A percentile compares a stretch with the other conserved stretches of the same genome.
Conservation (phyloP, 2,329 filamentous ascomycete species). For the Cladosporium sp. region DNA sequence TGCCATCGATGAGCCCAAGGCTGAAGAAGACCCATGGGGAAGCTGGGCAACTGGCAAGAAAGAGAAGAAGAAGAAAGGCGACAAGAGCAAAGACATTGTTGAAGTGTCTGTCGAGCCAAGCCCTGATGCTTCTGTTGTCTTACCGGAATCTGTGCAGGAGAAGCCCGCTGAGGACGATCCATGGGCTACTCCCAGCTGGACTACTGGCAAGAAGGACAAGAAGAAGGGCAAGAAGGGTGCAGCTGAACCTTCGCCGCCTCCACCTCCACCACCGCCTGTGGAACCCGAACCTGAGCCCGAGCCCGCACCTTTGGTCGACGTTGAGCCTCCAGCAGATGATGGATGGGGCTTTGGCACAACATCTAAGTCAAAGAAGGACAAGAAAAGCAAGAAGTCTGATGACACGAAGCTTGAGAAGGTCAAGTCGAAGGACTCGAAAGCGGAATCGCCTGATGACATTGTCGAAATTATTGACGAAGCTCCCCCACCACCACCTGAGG, state of each 20-base stretch:
- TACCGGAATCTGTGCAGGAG: slow-evolving; percentile 44
- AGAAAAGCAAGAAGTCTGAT: slow-evolving; percentile 44
- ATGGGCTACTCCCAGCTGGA: slow-evolving; percentile 29
- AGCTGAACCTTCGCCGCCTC: slow-evolving; percentile 48
- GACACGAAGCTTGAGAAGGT: slow-evolving; percentile 37
- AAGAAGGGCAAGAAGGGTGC: slow-evolving; percentile 52
- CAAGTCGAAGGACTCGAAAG: slow-evolving; percentile 39
- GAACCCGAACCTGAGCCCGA: slow-evolving; percentile 8
- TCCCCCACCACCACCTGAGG: slow-evolving; percentile 22
- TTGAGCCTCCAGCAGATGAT: slow-evolving; percentile 32
- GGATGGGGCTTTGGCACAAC: slow-evolving; percentile 33
- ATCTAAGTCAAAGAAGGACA: slow-evolving; percentile 56
- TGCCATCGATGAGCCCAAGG: slow-evolving; percentile 53
- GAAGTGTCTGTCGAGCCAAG: slow-evolving; percentile 39
- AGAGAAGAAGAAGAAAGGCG: slow-evolving; percentile 52
- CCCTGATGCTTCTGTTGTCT: slow-evolving; percentile 42
- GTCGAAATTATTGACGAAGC: slow-evolving; percentile 30
- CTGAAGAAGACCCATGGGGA: slow-evolving; percentile 50
- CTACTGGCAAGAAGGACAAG: slow-evolving; percentile 56
- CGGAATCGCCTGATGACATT: slow-evolving; percentile 33
- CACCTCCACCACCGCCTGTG: slow-evolving; percentile 45
- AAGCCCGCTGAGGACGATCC: slow-evolving; percentile 40
- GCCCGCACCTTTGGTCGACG: slow-evolving; percentile 26
- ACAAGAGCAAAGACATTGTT: slow-evolving; percentile 41
- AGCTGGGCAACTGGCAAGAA: slow-evolving; percentile 59